Percentiles rank a stretch among this genome's conserved stretches.
Evolutionary conservation across 2,329 filamentous ascomycete species (phyloP).

Genomic region (Gliomastix tumulicola): DNA sequence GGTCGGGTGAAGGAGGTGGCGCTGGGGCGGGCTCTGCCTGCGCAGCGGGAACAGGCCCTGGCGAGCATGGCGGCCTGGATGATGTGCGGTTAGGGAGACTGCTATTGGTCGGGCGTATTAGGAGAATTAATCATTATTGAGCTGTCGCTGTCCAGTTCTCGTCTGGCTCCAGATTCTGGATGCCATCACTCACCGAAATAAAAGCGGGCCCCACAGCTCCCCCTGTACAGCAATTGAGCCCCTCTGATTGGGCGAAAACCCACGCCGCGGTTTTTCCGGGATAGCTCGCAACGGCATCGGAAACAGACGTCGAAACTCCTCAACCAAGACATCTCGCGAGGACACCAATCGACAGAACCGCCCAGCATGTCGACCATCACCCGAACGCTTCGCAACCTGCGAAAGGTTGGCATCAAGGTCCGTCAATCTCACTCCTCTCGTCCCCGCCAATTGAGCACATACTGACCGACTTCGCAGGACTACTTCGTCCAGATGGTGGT

Average conservation of each 20-base stretch:
- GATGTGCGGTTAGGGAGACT: no score
- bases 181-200: no score
- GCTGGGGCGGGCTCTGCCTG: slow-evolving; percentile 10
- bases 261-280: no score
- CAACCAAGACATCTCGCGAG: not conserved
- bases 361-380: slow-evolving; percentile 93
- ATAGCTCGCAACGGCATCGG: no score
- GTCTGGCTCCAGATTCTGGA: no score
- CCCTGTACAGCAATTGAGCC: no score
- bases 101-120: no score
- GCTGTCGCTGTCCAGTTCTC: no score
- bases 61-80: slow-evolving; percentile 26
- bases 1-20: not conserved
- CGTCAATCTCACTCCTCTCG: slow-evolving; percentile 7
- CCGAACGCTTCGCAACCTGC: slow-evolving; percentile 80
- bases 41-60: slow-evolving; percentile 23
- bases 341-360: not conserved
- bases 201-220: no score
- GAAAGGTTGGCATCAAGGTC: slow-evolving; percentile 85
- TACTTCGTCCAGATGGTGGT: slow-evolving; percentile 90
- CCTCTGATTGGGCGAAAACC: no score
- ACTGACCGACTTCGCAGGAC: slow-evolving; percentile 48
- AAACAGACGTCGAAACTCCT: not conserved
- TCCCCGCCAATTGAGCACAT: slow-evolving; percentile 1
- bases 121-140: no score